Conservation (phyloP, 129 eudicot genomes). For the Pulicaria dysenterica region DNA sequence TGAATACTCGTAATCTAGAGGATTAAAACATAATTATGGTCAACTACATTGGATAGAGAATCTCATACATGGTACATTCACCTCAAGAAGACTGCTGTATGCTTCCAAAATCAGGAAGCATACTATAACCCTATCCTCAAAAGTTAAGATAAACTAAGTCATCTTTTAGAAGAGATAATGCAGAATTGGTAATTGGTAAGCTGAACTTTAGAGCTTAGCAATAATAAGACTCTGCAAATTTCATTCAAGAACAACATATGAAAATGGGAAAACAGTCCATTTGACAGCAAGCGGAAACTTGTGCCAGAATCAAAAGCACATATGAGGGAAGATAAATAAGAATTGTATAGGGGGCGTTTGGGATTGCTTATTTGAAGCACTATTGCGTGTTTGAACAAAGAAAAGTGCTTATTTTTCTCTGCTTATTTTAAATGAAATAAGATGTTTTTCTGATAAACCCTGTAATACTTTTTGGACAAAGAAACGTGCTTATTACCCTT, state of each 20-base stretch:
- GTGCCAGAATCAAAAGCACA: not conserved
- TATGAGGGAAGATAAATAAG: not conserved
- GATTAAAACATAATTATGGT: not conserved
- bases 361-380: no score
- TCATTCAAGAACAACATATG: not conserved
- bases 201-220: not conserved
- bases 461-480: no score
- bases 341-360: not conserved
- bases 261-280: not conserved
- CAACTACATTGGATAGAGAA: not conserved
- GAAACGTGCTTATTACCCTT: no score
- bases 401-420: no score
- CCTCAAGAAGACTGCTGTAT: no score
- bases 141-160: not conserved
- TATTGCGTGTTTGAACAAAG: no score
- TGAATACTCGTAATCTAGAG: constrained; percentile 82
- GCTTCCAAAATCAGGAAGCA: not conserved
- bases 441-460: no score
- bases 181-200: no score
- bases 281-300: not conserved
- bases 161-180: not conserved
- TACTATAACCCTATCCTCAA: not conserved
- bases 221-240: not conserved
- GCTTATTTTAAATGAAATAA: no score
- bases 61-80: not conserved